Conservation (phyloP, 768 basidiomycete genomes). For the Suillus ampliporus region DNA sequence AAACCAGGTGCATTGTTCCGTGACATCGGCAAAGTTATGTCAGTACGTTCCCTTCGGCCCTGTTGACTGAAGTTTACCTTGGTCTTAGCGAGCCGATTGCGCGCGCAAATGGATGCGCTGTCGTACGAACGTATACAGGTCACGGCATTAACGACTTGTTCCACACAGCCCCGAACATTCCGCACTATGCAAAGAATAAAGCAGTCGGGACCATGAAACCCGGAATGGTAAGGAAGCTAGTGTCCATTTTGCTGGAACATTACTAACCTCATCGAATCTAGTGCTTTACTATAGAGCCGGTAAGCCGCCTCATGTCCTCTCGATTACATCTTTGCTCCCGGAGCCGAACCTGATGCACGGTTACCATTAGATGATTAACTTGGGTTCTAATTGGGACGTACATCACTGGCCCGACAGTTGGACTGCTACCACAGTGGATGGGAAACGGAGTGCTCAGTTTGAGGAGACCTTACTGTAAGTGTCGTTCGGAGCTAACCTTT, state of each 20-base stretch:
- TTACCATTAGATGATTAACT: slow-evolving; percentile 82
- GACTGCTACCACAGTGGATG: slow-evolving; percentile 94
- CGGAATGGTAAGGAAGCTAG: slow-evolving; percentile 72
- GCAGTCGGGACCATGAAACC: slow-evolving; percentile 92
- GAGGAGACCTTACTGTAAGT: slow-evolving; percentile 95
- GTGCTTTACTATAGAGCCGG: slow-evolving; percentile 83
- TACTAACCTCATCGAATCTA: slow-evolving; percentile 24
- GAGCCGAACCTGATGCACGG: slow-evolving; percentile 13
- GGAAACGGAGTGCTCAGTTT: slow-evolving; percentile 92
- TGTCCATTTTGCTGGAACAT: neutral
- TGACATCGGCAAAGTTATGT: slow-evolving; percentile 89
- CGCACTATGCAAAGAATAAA: slow-evolving; percentile 95
- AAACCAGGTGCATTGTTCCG: slow-evolving; percentile 92
- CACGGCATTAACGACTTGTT: slow-evolving; percentile 91
- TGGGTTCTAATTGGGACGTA: slow-evolving; percentile 77
- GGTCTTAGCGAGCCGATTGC: slow-evolving; percentile 81
- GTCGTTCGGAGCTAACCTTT: neutral
- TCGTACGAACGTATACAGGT: slow-evolving; percentile 90
- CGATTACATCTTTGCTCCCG: slow-evolving; percentile 11
- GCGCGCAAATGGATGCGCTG: slow-evolving; percentile 82
- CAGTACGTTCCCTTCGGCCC: slow-evolving; percentile 35
- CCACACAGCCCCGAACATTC: slow-evolving; percentile 85
- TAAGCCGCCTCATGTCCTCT: slow-evolving; percentile 35
- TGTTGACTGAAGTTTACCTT: slow-evolving; percentile 17
- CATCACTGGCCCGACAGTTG: slow-evolving; percentile 94